Evolutionary conservation across 2,329 filamentous ascomycete species (phyloP).

Genomic region (Pseudohalonectria lignicola): DNA sequence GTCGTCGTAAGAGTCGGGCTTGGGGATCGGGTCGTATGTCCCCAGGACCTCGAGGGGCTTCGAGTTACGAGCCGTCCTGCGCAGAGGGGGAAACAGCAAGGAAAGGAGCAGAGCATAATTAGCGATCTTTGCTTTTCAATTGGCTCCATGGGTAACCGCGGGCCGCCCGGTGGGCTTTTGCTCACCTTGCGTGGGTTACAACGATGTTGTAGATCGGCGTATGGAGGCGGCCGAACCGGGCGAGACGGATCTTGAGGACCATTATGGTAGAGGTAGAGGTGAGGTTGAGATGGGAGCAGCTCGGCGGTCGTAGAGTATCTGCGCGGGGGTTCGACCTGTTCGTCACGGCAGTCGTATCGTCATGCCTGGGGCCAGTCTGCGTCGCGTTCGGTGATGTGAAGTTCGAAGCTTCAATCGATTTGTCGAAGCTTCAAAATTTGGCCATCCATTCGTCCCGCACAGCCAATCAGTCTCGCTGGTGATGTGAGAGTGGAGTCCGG

Average conservation of each 20-base stretch:
- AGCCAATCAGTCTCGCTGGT: too few relatives aligned
- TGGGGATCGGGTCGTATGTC: constrained; percentile 61
- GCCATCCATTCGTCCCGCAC: too few relatives aligned
- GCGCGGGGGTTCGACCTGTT: neutral
- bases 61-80: constrained; percentile 73
- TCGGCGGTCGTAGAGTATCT: neutral
- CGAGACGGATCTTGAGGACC: constrained; percentile 89
- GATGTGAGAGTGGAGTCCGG: too few relatives aligned
- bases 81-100: neutral
- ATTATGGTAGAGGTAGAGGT: constrained; percentile 33
- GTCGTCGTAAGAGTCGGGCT: constrained; percentile 45
- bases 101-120: too few relatives aligned
- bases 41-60: constrained; percentile 89
- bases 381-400: too few relatives aligned
- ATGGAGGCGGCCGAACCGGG: constrained; percentile 83
- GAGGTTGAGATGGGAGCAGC: neutral
- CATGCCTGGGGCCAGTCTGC: too few relatives aligned
- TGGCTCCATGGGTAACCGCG: too few relatives aligned
- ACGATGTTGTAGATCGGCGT: constrained; percentile 97
- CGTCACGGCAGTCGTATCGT: too few relatives aligned
- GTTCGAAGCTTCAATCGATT: too few relatives aligned
- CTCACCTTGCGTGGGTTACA: constrained; percentile 80
- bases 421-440: too few relatives aligned
- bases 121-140: neutral
- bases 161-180: too few relatives aligned